These are phyloP conservation scores for Aspergillus haitiensis DNA, from an alignment of 495 filamentous ascomycete genomes.

Conservation along the genomic window DNA sequence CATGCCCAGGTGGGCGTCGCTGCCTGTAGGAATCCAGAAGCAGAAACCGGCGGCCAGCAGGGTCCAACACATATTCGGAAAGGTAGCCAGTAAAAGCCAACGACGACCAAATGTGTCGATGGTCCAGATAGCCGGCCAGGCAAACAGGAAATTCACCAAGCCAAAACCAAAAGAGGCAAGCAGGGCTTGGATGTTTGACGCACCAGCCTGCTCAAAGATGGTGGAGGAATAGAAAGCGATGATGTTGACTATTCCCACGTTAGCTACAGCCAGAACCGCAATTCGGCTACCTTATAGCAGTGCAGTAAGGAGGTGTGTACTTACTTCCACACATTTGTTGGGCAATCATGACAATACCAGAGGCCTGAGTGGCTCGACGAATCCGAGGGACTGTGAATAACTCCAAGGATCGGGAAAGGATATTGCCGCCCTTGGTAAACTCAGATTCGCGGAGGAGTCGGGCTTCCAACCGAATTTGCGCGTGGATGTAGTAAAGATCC, in stretches of 20 bases:
- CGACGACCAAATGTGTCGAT: constrained; percentile 81
- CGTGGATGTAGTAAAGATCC: constrained; percentile 51
- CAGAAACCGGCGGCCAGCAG: constrained; percentile 69
- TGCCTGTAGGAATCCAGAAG: constrained; percentile 28
- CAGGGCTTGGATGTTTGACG: constrained; percentile 53
- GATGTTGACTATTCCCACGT: constrained; percentile 27
- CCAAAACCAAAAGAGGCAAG: constrained; percentile 68
- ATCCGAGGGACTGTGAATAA: constrained; percentile 64
- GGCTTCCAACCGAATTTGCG: constrained; percentile 46
- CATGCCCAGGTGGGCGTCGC: not conserved
- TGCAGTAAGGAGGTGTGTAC: constrained; percentile 17
- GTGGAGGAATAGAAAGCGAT: constrained; percentile 82
- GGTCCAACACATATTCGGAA: constrained; percentile 74
- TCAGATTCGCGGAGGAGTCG: constrained; percentile 10
- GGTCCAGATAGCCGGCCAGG: constrained; percentile 64
- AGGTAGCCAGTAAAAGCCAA: constrained; percentile 59
- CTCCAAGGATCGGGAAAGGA: constrained; percentile 57
- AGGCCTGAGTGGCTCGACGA: constrained; percentile 62
- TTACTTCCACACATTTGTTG: constrained; percentile 47
- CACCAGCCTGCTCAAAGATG: constrained; percentile 64
- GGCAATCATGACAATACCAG: constrained; percentile 65
- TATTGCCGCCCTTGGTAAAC: constrained; percentile 35
- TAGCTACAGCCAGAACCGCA: constrained; percentile 24
- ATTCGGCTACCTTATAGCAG: constrained; percentile 17
- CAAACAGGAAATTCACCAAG: constrained; percentile 67